phyloP scores from a whole-genome alignment of 331 rosid genomes.

The Malus hybrid region DNA sequence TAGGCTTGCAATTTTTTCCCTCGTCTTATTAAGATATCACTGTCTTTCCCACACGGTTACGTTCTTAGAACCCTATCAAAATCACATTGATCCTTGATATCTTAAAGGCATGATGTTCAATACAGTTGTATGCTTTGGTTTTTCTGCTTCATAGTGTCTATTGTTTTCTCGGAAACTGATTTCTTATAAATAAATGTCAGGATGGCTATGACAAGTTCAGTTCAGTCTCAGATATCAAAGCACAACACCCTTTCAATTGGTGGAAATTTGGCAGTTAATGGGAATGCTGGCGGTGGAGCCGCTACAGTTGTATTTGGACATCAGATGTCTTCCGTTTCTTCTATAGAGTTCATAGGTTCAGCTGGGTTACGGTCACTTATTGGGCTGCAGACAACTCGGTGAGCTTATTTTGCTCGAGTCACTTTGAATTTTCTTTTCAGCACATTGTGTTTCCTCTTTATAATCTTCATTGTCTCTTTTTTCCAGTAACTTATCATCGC shows the following conservation, averaged over 20 bases:
- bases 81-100: not conserved
- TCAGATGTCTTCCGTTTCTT: slow-evolving; percentile 63
- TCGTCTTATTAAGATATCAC: not conserved
- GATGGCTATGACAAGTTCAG: slow-evolving; percentile 92
- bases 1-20: not conserved
- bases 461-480: slow-evolving; percentile 15
- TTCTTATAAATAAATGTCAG: slow-evolving; percentile 42
- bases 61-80: not conserved
- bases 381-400: slow-evolving; percentile 89
- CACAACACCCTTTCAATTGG: slow-evolving; percentile 44
- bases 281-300: slow-evolving; percentile 78
- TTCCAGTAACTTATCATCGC: slow-evolving; percentile 59
- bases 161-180: slow-evolving; percentile 16
- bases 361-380: slow-evolving; percentile 75
- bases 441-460: slow-evolving; percentile 7
- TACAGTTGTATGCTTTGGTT: not conserved
- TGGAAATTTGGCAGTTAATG: slow-evolving; percentile 83
- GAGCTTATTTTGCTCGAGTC: slow-evolving; percentile 14
- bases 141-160: not conserved
- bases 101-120: not conserved
- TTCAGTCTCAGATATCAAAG: slow-evolving; percentile 81
- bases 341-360: slow-evolving; percentile 71
- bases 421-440: not conserved
- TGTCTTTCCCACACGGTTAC: too few species aligned
- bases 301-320: slow-evolving; percentile 71